Percentiles rank a stretch among this genome's conserved stretches.
phyloP scores from a whole-genome alignment of 345 rosid species.

The Salix exigua region DNA sequence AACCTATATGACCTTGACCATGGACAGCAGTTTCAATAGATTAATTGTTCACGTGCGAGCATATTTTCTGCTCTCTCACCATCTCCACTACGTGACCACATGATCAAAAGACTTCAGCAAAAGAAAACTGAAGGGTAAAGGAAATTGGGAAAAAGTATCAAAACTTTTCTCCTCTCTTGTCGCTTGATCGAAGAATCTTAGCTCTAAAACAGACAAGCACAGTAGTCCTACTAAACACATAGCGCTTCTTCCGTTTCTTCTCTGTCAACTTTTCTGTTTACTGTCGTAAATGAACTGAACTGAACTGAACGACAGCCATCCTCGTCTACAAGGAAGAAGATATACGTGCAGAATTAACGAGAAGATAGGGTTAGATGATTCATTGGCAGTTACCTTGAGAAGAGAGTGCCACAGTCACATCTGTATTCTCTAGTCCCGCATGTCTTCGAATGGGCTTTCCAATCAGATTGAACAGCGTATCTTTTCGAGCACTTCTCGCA shows the following conservation, averaged over 20 bases:
- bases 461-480: constrained; percentile 26
- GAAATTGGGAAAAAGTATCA: neutral
- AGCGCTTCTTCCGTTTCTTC: neutral
- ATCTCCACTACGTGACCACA: neutral
- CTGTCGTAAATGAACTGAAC: neutral
- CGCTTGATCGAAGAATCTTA: constrained; percentile 1
- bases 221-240: neutral
- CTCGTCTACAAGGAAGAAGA: neutral
- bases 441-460: constrained; percentile 26
- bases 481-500: constrained; percentile 22
- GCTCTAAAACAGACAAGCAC: neutral
- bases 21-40: constrained; percentile 35
- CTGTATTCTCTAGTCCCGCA: constrained; percentile 19
- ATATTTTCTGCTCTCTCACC: constrained; percentile 16
- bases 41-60: constrained; percentile 42
- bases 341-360: neutral
- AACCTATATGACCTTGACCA: constrained; percentile 21
- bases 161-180: neutral
- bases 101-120: neutral
- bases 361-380: neutral
- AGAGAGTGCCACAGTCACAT: constrained; percentile 24
- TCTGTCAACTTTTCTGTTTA: neutral
- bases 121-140: neutral
- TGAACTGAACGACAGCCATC: neutral
- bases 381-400: constrained; percentile 19